Evolutionary conservation across 148 eudicot genomes (phyloP), one percentile per base, ranked within the genome.

Genomic region (Beta vulgaris): DNA sequence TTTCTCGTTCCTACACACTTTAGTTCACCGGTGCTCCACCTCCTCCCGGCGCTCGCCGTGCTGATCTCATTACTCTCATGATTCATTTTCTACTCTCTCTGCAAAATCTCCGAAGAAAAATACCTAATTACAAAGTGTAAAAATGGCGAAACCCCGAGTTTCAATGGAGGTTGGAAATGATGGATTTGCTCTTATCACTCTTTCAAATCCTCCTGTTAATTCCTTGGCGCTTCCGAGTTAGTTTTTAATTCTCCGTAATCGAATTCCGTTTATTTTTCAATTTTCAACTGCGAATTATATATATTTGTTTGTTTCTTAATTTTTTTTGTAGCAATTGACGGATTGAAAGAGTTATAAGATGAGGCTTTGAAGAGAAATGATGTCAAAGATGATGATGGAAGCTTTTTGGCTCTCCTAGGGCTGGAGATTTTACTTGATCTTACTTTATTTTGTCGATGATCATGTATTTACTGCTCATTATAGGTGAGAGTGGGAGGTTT

Each of bases 141-240:
- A 72, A 70, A 91, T 89, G 93, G 91, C 85, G 68, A 69, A 57
- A 74, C 74, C 75, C 69, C 77, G 80, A 74, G 86, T 86, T 39
- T 57, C 82, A n/a, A 89, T 93, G 93, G 90, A 91, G 77, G 93
- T 93, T 34, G 88, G 90, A 7, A 75, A 28, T 73, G 96, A 93
- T 60, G 96, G 91, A 55, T 92, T 93, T 29, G 98, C 96, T 1
- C 6, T 93, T 23, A 84, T 93, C 84, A 89, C 96, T 72, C 64
- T 93, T 72, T 86, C 77, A 31, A 93, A 93, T 74, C 98, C 98
- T 18, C 98, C 98, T 0, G 98, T 93, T 58, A 93, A 93, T 71
- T 86, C 96, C 11, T 73, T 93, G 2, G 85, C 91, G 1, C 46
- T 85, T 64, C 73, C 85, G 15, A 77, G 98, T 72, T 69, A 35